phyloP scores from a whole-genome alignment of 768 basidiomycete species.

The Udeniomyces megalosporus region DNA sequence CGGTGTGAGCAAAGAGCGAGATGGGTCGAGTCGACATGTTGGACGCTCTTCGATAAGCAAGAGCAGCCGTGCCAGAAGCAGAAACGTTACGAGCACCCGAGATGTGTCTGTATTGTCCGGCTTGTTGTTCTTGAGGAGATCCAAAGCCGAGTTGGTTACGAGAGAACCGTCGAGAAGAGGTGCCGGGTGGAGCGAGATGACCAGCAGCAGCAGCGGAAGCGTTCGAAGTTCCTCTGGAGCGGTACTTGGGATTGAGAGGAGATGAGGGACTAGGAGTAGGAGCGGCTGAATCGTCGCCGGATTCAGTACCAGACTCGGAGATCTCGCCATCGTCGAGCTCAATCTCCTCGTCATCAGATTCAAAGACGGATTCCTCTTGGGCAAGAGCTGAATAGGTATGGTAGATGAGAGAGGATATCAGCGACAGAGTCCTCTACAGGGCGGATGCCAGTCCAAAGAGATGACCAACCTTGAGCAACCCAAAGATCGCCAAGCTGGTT shows the following conservation, averaged over 20 bases:
- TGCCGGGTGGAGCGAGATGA: not conserved
- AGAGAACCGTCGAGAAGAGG: not conserved
- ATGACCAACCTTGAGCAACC: constrained; percentile 50
- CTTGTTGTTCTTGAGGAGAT: constrained; percentile 19
- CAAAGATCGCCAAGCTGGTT: constrained; percentile 80
- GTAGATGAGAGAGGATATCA: no score
- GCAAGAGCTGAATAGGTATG: constrained; percentile 87
- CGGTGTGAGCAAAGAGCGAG: constrained; percentile 64
- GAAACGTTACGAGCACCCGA: not conserved
- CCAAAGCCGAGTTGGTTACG: constrained; percentile 17
- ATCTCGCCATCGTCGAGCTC: constrained; percentile 29
- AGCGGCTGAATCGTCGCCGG: not conserved
- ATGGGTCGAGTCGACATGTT: constrained; percentile 2
- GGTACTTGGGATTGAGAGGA: not conserved
- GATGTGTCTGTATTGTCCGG: constrained; percentile 7
- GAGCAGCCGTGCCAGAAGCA: not conserved
- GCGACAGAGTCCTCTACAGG: no score
- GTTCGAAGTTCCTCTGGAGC: not conserved
- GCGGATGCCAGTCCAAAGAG: no score
- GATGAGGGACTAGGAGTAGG: not conserved
- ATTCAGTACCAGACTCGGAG: not conserved
- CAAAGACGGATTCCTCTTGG: constrained; percentile 38
- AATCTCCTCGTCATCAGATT: constrained; percentile 36
- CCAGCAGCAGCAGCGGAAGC: no score
- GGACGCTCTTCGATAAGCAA: not conserved